Percentiles rank a stretch among this genome's conserved stretches.
Conservation (phyloP, 768 basidiomycete species). For the Xerocomus brunneocitrinus region DNA sequence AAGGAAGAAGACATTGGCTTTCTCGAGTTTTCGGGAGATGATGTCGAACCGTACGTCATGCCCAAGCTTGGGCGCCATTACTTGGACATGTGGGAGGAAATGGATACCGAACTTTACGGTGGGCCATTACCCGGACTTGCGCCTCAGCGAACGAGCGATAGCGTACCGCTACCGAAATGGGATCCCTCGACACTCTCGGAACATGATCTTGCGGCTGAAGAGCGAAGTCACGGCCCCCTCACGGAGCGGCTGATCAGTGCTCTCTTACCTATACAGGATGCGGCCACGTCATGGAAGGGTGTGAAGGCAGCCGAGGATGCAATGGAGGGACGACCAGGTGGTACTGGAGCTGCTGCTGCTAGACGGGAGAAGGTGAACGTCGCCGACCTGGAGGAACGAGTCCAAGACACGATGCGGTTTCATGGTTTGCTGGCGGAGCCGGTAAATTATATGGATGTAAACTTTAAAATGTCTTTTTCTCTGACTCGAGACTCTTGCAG, state of each 20-base stretch:
- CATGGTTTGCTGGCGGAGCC: conserved; percentile 65
- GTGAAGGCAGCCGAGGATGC: conserved; percentile 82
- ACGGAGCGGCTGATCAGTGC: conserved; percentile 82
- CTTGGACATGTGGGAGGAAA: conserved; percentile 88
- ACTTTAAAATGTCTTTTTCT: conserved; percentile 8
- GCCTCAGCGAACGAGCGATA: conserved; percentile 33
- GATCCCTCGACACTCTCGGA: conserved; percentile 81
- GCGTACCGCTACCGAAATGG: conserved; percentile 60
- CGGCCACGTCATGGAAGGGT: conserved; percentile 58
- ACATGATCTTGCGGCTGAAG: conserved; percentile 61
- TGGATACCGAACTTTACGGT: conserved; percentile 59
- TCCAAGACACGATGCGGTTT: conserved; percentile 72
- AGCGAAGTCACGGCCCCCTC: conserved; percentile 80
- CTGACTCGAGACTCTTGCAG: conserved; percentile 34
- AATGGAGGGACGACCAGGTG: conserved; percentile 79
- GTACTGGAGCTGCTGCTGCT: conserved; percentile 73
- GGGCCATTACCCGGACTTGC: conserved; percentile 38
- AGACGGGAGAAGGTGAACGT: conserved; percentile 73
- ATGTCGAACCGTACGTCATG: conserved; percentile 80
- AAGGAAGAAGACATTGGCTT: conserved; percentile 96
- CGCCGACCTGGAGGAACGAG: conserved; percentile 69
- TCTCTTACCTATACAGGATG: conserved; percentile 64
- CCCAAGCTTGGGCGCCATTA: conserved; percentile 87
- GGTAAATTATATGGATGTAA: conserved; percentile 44
- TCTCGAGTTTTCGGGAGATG: conserved; percentile 86